A percentile compares a stretch with the other conserved stretches of the same genome.
Conservation (phyloP, 2,329 filamentous ascomycete genomes). For the Geosmithia morbida region DNA sequence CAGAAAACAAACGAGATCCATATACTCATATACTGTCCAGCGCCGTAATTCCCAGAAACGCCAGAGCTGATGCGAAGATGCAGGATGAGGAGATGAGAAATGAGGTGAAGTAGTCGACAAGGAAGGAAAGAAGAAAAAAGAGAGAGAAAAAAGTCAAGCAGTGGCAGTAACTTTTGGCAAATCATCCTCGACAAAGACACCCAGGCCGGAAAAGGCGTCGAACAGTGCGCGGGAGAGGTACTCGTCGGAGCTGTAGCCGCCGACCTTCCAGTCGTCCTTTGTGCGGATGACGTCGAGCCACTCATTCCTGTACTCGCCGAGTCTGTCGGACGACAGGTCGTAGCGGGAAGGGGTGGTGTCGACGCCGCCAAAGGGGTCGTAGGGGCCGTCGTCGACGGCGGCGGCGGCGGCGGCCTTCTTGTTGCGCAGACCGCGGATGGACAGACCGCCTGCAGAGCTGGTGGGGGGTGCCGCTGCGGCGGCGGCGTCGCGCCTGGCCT, state of each 20-base stretch:
- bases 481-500: conserved; percentile 21
- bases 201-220: conserved; percentile 81
- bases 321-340: conserved; percentile 29
- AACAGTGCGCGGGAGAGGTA: conserved; percentile 71
- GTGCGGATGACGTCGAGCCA: conserved; percentile 55
- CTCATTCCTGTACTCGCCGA: conserved; percentile 58
- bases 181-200: conserved; percentile 77
- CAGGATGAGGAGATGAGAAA: too few relatives aligned
- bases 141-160: conserved; percentile 3
- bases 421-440: conserved; percentile 71
- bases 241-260: conserved; percentile 71
- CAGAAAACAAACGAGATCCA: too few relatives aligned
- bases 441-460: conserved; percentile 22
- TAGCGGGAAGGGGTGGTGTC: conserved; percentile 56
- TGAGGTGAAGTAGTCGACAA: too few relatives aligned
- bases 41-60: neutral
- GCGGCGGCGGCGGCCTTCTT: conserved; percentile 21
- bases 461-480: conserved; percentile 15
- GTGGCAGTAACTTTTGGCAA: conserved; percentile 26
- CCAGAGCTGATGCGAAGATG: neutral
- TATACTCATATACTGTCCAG: too few relatives aligned
- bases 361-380: conserved; percentile 78
- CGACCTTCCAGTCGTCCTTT: conserved; percentile 53
- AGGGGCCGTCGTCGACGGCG: conserved; percentile 51
- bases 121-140: too few relatives aligned